Evolutionary conservation across 1,284 basidiomycete species (phyloP).

Genomic region (Rhodotorula sp.): DNA sequence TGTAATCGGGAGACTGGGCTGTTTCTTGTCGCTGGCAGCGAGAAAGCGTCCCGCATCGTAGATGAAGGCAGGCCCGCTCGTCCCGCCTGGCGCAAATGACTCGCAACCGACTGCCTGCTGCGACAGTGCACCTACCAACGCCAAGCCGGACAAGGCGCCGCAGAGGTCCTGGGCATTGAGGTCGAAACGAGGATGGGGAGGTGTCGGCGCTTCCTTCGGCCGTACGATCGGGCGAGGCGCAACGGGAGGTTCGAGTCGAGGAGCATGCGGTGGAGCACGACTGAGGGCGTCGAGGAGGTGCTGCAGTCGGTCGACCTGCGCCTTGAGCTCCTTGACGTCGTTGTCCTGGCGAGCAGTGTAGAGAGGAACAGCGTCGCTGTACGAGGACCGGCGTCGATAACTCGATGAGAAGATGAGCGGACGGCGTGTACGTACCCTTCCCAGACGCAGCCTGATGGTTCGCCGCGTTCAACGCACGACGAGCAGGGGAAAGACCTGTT

Average conservation of each 20-base stretch:
- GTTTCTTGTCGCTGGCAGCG: background rate
- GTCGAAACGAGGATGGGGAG: constrained; percentile 5
- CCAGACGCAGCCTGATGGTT: constrained; percentile 26
- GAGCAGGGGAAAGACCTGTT: constrained; percentile 22
- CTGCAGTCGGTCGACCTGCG: constrained; percentile 33
- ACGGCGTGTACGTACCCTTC: constrained; percentile 19
- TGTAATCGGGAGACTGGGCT: background rate
- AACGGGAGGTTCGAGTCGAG: background rate
- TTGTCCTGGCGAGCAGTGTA: constrained; percentile 17
- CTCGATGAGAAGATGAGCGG: background rate
- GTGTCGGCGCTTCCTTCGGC: background rate
- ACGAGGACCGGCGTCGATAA: too few relatives aligned
- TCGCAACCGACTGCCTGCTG: constrained; percentile 7
- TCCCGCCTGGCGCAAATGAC: constrained; percentile 1
- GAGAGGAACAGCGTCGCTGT: constrained; percentile 21
- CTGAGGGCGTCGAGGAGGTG: constrained; percentile 15
- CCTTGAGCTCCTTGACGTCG: constrained; percentile 24
- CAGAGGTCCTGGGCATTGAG: constrained; percentile 23
- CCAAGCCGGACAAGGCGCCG: constrained; percentile 20
- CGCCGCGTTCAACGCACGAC: constrained; percentile 17
- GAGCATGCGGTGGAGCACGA: background rate
- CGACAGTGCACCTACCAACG: constrained; percentile 13
- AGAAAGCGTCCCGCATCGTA: constrained; percentile 14
- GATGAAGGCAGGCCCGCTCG: constrained; percentile 10
- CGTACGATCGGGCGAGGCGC: background rate